These are phyloP conservation scores for Canna indica DNA, from an alignment of 176 grass and related monocot species.

Conservation along the genomic window DNA sequence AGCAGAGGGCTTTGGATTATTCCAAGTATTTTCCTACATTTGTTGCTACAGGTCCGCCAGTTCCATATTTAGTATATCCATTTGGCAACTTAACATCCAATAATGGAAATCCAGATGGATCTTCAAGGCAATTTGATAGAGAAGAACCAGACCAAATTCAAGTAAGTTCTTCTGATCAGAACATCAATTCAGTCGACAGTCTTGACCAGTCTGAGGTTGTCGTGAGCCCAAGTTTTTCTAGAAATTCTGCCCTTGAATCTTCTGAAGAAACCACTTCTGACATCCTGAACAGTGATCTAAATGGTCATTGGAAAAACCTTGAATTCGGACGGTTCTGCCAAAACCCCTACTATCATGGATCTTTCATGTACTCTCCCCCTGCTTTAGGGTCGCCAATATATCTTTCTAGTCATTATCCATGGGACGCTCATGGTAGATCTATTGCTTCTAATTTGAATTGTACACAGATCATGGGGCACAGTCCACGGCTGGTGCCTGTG, in stretches of 20 bases:
- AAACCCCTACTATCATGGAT: slow-evolving; percentile 26
- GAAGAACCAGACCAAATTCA: slow-evolving; percentile 39
- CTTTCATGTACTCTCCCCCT: slow-evolving; percentile 31
- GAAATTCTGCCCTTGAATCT: slow-evolving; percentile 28
- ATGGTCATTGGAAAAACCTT: slow-evolving; percentile 53
- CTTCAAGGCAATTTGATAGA: slow-evolving; percentile 39
- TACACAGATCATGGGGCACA: slow-evolving; percentile 38
- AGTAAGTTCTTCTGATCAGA: slow-evolving; percentile 33
- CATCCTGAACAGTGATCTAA: slow-evolving; percentile 72
- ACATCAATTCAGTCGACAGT: slow-evolving; percentile 33
- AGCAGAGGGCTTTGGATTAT: slow-evolving; percentile 55
- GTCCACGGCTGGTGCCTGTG: slow-evolving; percentile 45
- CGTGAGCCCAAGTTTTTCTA: slow-evolving; percentile 31
- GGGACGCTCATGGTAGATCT: slow-evolving; percentile 60
- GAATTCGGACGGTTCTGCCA: slow-evolving; percentile 69
- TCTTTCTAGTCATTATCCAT: slow-evolving; percentile 54
- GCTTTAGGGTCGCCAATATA: slow-evolving; percentile 34
- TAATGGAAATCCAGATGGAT: slow-evolving; percentile 33
- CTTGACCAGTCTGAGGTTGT: slow-evolving; percentile 35
- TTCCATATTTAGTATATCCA: slow-evolving; percentile 51
- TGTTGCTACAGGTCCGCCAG: slow-evolving; percentile 53
- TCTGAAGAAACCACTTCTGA: slow-evolving; percentile 57
- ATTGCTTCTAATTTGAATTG: slow-evolving; percentile 50
- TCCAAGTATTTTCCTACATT: slow-evolving; percentile 37
- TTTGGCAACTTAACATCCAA: slow-evolving; percentile 22